A percentile compares a stretch with the other conserved stretches of the same genome.
Evolutionary conservation across 768 basidiomycete species (phyloP).

Genomic region (Pleurotus salmoneostramineus): DNA sequence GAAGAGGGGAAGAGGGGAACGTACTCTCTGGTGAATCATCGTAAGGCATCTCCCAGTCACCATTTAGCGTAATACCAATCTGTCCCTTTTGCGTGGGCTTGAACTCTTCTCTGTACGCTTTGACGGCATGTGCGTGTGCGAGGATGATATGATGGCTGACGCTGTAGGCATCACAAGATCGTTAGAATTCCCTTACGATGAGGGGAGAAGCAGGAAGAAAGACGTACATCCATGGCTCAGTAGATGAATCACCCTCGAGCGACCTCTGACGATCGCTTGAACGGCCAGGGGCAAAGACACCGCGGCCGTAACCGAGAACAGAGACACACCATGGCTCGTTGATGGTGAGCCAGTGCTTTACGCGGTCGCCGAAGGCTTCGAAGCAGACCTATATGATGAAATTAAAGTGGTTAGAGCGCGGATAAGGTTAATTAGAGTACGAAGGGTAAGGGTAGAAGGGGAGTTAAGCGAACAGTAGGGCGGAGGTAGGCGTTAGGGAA

Average conservation of each 20-base stretch:
- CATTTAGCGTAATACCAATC: conserved; percentile 80
- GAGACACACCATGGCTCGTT: conserved; percentile 78
- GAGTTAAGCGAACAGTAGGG: background rate
- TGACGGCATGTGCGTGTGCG: conserved; percentile 64
- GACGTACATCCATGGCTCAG: conserved; percentile 67
- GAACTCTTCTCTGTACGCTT: conserved; percentile 65
- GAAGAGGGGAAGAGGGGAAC: conserved; percentile 18
- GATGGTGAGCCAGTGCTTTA: conserved; percentile 75
- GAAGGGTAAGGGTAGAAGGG: too few species aligned
- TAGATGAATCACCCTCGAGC: conserved; percentile 58
- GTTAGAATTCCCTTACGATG: background rate
- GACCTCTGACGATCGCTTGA: conserved; percentile 60
- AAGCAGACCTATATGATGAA: conserved; percentile 55
- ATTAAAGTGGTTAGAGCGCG: too few species aligned
- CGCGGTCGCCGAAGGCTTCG: conserved; percentile 69
- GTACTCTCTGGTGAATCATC: conserved; percentile 65
- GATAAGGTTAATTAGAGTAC: too few species aligned
- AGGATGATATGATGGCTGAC: conserved; percentile 67
- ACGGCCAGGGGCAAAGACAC: conserved; percentile 68
- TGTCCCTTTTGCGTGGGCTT: conserved; percentile 57
- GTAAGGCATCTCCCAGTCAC: conserved; percentile 73
- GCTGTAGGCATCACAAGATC: conserved; percentile 22
- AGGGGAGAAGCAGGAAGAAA: background rate
- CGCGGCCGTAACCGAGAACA: conserved; percentile 66
- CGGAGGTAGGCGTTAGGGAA: background rate